Percentiles rank a stretch among this genome's conserved stretches.
These are phyloP conservation scores for Lentinula edodes DNA, from an alignment of 768 basidiomycete species.

Conservation along the genomic window DNA sequence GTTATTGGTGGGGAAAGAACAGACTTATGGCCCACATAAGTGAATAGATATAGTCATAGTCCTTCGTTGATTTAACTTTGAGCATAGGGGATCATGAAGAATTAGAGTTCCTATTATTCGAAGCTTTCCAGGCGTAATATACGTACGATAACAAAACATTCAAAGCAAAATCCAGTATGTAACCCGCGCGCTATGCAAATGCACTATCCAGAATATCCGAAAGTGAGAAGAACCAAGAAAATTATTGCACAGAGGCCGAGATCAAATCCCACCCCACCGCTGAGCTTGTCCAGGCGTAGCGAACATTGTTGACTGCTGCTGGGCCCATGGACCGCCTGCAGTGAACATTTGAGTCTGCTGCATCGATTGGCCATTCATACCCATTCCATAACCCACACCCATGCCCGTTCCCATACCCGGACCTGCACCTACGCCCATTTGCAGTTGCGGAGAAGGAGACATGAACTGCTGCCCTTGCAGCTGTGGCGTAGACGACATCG, in stretches of 20 bases:
- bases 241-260: background rate
- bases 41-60: no score
- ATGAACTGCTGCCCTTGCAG: slow-evolving; percentile 21
- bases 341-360: slow-evolving; percentile 15
- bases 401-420: slow-evolving; percentile 7
- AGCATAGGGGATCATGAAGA: background rate
- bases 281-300: slow-evolving; percentile 10
- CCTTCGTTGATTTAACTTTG: no score
- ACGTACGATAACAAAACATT: background rate
- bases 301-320: slow-evolving; percentile 9
- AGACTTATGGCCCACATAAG: no score
- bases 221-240: background rate
- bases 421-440: background rate
- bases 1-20: no score
- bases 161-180: background rate
- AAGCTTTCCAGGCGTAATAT: background rate
- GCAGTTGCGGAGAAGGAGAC: slow-evolving; percentile 23
- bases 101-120: background rate
- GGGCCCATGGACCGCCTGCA: slow-evolving; percentile 6
- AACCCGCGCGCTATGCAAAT: background rate
- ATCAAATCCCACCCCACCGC: slow-evolving; percentile 31
- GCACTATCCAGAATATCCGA: background rate
- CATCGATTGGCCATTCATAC: slow-evolving; percentile 11
- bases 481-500: slow-evolving; percentile 22
- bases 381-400: background rate